A percentile compares a stretch with the other conserved stretches of the same genome.
Evolutionary conservation across 108 stramenopile genomes (phyloP).

Genomic region (Nitzschia inconspicua): DNA sequence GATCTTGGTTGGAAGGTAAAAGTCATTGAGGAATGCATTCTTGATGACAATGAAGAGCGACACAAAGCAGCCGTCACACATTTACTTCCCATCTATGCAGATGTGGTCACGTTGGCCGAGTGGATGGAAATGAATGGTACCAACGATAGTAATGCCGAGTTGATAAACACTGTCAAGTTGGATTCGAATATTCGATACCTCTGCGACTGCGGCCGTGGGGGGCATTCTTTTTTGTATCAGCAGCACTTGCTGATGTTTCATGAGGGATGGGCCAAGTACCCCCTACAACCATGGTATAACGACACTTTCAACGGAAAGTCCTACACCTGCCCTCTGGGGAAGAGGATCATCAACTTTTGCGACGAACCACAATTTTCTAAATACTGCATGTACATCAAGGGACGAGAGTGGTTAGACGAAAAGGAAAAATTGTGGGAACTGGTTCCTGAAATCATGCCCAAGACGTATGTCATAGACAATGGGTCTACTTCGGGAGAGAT

Average conservation of each 20-base stretch:
- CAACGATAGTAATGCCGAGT: no score
- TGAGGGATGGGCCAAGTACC: conserved; percentile 25
- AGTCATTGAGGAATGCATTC: no score
- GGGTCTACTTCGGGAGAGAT: conserved; percentile 15
- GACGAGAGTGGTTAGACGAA: conserved; percentile 52
- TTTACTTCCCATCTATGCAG: no score
- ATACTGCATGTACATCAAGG: conserved; percentile 37
- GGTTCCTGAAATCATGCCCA: conserved; percentile 33
- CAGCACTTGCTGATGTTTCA: conserved; percentile 12
- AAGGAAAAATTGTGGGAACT: conserved; percentile 36
- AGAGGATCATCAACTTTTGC: conserved; percentile 37
- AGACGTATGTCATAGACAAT: conserved; percentile 33
- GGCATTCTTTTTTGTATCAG: conserved; percentile 33
- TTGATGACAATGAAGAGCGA: no score
- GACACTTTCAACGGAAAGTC: conserved; percentile 33
- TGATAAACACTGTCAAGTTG: no score
- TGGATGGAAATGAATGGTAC: no score
- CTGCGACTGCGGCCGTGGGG: conserved; percentile 35
- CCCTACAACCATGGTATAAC: conserved; percentile 52
- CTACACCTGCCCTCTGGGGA: conserved; percentile 45
- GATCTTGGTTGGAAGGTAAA: no score
- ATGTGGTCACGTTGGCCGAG: no score
- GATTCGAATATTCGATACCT: no score
- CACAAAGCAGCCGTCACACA: no score
- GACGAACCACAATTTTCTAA: conserved; percentile 42